Evolutionary conservation across 1,139 yeast genomes (phyloP).

Genomic region (Magnusiomyces magnusii): DNA sequence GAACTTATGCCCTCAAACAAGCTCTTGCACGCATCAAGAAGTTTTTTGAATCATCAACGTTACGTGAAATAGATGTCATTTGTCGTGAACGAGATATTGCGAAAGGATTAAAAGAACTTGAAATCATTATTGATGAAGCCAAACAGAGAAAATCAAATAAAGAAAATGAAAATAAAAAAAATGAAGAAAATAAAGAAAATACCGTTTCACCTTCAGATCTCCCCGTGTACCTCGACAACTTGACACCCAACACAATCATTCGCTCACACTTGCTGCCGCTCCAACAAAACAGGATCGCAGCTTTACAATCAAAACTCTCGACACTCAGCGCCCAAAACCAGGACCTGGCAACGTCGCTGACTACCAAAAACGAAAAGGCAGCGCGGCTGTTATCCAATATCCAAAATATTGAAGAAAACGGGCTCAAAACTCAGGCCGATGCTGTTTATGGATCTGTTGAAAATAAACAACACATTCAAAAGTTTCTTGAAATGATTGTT

Average conservation of each 20-base stretch:
- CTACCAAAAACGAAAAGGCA: neutral
- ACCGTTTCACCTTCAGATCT: constrained; percentile 13
- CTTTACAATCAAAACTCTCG: constrained; percentile 21
- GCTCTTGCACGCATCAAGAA: constrained; percentile 55
- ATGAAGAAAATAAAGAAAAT: neutral
- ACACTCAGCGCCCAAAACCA: constrained; percentile 2
- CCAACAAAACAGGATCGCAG: constrained; percentile 20
- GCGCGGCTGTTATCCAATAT: neutral
- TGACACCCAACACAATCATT: constrained; percentile 30
- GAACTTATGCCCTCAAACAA: constrained; percentile 44
- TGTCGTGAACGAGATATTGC: constrained; percentile 56
- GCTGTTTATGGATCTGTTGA: neutral
- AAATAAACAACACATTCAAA: neutral
- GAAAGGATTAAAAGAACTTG: constrained; percentile 53
- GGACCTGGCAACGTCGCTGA: neutral
- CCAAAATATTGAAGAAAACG: neutral
- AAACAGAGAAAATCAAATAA: constrained; percentile 28
- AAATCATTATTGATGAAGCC: constrained; percentile 55
- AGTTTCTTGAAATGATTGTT: neutral
- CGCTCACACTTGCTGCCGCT: constrained; percentile 27
- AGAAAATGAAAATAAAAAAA: neutral
- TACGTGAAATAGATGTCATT: constrained; percentile 57
- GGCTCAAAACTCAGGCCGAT: neutral
- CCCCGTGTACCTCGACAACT: constrained; percentile 26
- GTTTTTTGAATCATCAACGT: constrained; percentile 53